A percentile compares a stretch with the other conserved stretches of the same genome.
Evolutionary conservation across 2,329 filamentous ascomycete species (phyloP).

Genomic region (Akanthomyces uredinophilus): DNA sequence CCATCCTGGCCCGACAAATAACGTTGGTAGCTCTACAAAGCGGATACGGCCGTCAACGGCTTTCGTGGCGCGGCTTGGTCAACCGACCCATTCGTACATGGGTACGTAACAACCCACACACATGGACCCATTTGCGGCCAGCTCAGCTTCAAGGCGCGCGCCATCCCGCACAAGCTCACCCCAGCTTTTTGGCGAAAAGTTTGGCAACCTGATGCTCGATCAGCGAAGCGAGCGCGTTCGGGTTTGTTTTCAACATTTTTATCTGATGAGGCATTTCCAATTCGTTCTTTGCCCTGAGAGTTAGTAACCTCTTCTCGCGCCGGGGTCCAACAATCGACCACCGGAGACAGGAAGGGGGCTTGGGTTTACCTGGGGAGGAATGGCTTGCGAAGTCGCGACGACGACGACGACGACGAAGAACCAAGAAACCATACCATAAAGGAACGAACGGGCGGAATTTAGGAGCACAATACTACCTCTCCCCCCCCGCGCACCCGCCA

Average conservation of each 20-base stretch:
- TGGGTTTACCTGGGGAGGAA: neutral
- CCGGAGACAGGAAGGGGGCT: neutral
- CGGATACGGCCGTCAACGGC: neutral
- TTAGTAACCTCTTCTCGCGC: neutral
- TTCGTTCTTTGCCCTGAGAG: neutral
- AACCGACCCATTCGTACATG: neutral
- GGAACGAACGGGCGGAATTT: neutral
- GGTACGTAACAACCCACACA: neutral
- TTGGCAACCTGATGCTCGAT: neutral
- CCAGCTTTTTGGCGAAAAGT: neutral
- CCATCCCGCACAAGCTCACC: constrained; percentile 9
- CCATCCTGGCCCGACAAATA: too few relatives aligned
- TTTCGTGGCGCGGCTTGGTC: neutral
- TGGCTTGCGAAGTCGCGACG: constrained; percentile 5
- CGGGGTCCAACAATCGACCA: neutral
- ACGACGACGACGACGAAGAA: neutral
- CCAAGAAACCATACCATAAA: neutral
- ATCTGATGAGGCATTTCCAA: neutral
- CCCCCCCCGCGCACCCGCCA: constrained; percentile 23
- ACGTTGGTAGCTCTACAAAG: too few relatives aligned
- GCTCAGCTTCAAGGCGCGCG: constrained; percentile 7
- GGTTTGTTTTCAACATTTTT: neutral
- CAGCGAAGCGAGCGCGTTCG: neutral
- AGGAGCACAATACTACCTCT: neutral
- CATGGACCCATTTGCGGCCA: neutral